Conservation (phyloP, 257 asterid species). For the Scutellaria barbata region DNA sequence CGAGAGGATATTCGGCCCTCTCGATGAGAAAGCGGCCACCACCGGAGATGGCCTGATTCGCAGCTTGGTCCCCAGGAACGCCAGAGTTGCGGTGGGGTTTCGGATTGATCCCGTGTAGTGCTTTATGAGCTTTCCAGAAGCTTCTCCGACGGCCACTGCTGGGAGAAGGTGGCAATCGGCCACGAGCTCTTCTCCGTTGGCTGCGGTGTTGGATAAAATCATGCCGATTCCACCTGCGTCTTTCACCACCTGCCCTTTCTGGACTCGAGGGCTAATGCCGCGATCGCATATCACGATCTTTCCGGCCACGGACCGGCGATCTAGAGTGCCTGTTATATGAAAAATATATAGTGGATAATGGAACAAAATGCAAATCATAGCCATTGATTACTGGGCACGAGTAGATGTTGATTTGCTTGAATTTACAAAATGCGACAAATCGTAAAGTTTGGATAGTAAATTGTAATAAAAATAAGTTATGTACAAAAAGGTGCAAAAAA, state of each 20-base stretch:
- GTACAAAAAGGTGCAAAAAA: too few species aligned
- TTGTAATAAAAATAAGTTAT: too few species aligned
- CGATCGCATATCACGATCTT: slow-evolving; percentile 89
- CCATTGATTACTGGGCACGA: too few species aligned
- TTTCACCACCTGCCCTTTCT: slow-evolving; percentile 91
- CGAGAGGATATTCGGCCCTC: slow-evolving; percentile 83
- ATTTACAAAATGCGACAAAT: too few species aligned
- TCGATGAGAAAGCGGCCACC: slow-evolving; percentile 90
- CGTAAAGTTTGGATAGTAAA: too few species aligned
- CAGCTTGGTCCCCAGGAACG: slow-evolving; percentile 73
- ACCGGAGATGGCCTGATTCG: slow-evolving; percentile 78
- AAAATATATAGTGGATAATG: too few species aligned
- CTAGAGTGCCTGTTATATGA: slow-evolving; percentile 39
- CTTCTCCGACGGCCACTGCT: slow-evolving; percentile 80
- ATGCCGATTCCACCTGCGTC: slow-evolving; percentile 91
- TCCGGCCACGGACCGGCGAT: slow-evolving; percentile 62
- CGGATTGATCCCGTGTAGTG: slow-evolving; percentile 45
- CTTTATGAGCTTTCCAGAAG: slow-evolving; percentile 59
- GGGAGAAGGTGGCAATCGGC: slow-evolving; percentile 93
- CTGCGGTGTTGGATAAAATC: slow-evolving; percentile 76
- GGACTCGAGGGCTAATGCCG: slow-evolving; percentile 87
- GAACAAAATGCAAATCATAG: too few species aligned
- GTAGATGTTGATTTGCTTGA: too few species aligned
- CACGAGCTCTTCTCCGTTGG: slow-evolving; percentile 84
- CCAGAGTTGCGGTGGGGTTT: slow-evolving; percentile 61